phyloP scores from a whole-genome alignment of 306 rosid species.

The Hippophae gyantsensis region DNA sequence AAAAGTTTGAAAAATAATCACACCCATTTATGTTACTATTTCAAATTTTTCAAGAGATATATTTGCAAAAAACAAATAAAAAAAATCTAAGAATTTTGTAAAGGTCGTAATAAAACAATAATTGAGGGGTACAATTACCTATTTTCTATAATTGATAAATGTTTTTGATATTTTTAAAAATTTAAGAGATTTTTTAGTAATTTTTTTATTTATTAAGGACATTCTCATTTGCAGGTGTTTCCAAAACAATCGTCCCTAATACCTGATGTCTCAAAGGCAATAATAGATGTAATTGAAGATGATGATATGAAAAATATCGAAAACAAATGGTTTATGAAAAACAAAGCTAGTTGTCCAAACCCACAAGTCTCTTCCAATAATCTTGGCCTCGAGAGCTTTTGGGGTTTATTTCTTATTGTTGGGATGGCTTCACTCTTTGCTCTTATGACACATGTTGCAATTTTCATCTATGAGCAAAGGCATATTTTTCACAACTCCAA shows the following conservation, averaged over 20 bases:
- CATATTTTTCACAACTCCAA: conserved; percentile 15
- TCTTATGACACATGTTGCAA: conserved; percentile 21
- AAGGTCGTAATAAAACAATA: too few relatives aligned
- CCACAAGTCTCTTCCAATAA: conserved; percentile 26
- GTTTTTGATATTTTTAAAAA: too few relatives aligned
- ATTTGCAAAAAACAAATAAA: too few relatives aligned
- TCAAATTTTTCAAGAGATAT: too few relatives aligned
- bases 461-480: conserved; percentile 29
- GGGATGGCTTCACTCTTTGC: conserved; percentile 31
- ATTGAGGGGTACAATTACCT: too few relatives aligned
- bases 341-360: conserved; percentile 12
- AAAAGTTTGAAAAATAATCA: too few relatives aligned
- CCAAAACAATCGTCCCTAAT: conserved; percentile 46
- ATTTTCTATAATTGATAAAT: too few relatives aligned
- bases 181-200: too few relatives aligned
- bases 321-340: conserved; percentile 26
- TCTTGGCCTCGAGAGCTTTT: conserved; percentile 50
- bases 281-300: conserved; percentile 48
- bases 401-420: conserved; percentile 52
- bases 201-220: too few relatives aligned
- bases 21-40: too few relatives aligned
- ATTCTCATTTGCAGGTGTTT: conserved; percentile 21
- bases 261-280: conserved; percentile 46
- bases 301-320: conserved; percentile 36
- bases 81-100: too few relatives aligned